Evolutionary conservation across 2,329 filamentous ascomycete species (phyloP), one percentile per base, ranked within the genome.

Genomic region (Westerdykella sp.): DNA sequence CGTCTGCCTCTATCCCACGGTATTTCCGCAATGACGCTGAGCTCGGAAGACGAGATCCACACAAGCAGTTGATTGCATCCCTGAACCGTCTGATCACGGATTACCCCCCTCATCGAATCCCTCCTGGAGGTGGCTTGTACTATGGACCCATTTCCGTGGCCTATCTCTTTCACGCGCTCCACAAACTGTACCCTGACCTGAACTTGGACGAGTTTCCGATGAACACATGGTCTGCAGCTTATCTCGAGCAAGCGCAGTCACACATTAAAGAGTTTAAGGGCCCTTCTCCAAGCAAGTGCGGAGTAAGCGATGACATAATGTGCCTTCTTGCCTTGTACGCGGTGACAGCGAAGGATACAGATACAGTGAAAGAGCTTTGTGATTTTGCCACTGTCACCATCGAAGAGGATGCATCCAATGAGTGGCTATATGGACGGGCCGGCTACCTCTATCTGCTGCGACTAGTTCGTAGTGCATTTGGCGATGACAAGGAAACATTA

Each of bases 371-470:
- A 40, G 68, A 74, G 46, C 63, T 76, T n/a, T 75, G 72, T 60
- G 69, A 74, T 50, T 74, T 73, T 54, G 64, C 69, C 9, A 68
- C 62, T 6, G 71, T 77, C 37, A 73, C 73, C 39, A 61, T 70
- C 10, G 67, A 72, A 40, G 54, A 55, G 6, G 70, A 71, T 2
- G 73, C 75, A 21, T 69, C 71, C 35, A 79, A 84, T 42, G 83
- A 87, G 56, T 76, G 82, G 62, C 66, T 84, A 5, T 81, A 83
- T 58, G 84, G 84, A 5, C 74, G 81, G 10, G 80, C 83, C 1
- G 84, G 84, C 0, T 78, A 80, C 41, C 69, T 87, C 18, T 87
- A 86, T 58, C 69, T 85, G 35, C 72, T 87, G 34, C 73, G 84
- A 1, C 66, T 85, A 45, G 77, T 85, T 28, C 76, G 75, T 16